Percentiles rank a stretch among this genome's conserved stretches.
phyloP scores from a whole-genome alignment of 805 yeast genomes.

The Spathaspora gorwiae region DNA sequence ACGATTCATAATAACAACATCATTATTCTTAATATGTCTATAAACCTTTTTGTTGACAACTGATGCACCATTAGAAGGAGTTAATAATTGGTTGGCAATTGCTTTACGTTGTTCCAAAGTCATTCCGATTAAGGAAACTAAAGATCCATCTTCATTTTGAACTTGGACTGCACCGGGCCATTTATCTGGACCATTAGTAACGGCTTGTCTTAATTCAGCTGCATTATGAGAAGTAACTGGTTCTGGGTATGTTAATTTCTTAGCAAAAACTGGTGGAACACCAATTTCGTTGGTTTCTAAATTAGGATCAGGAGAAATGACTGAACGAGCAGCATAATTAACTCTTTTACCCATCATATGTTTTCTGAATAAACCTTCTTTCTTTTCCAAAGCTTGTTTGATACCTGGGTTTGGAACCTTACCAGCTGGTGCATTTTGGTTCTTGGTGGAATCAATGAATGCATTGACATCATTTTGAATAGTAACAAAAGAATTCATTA shows the following conservation, averaged over 20 bases:
- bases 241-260: constrained; percentile 93
- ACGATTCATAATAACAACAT: constrained; percentile 96
- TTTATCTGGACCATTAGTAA: constrained; percentile 92
- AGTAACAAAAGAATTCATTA: constrained; percentile 94
- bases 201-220: constrained; percentile 87
- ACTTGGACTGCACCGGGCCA: constrained; percentile 99
- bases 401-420: constrained; percentile 87
- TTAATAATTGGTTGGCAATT: constrained; percentile 85
- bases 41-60: constrained; percentile 86
- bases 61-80: constrained; percentile 67
- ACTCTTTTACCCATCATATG: constrained; percentile 99
- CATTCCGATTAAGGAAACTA: constrained; percentile 83
- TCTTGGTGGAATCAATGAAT: constrained; percentile 86
- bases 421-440: constrained; percentile 65
- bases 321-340: constrained; percentile 97
- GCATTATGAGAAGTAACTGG: constrained; percentile 93
- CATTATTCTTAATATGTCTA: constrained; percentile 92
- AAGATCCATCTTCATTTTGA: constrained; percentile 90
- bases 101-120: constrained; percentile 91
- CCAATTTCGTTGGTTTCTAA: constrained; percentile 97
- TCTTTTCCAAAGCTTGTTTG: constrained; percentile 95
- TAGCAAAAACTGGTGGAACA: constrained; percentile 97
- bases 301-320: constrained; percentile 97
- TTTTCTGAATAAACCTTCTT: constrained; percentile 96
- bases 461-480: constrained; percentile 94